Percentiles rank a stretch among this genome's conserved stretches.
Conservation (phyloP, 2,329 filamentous ascomycete species). For the Nemania sp. region DNA sequence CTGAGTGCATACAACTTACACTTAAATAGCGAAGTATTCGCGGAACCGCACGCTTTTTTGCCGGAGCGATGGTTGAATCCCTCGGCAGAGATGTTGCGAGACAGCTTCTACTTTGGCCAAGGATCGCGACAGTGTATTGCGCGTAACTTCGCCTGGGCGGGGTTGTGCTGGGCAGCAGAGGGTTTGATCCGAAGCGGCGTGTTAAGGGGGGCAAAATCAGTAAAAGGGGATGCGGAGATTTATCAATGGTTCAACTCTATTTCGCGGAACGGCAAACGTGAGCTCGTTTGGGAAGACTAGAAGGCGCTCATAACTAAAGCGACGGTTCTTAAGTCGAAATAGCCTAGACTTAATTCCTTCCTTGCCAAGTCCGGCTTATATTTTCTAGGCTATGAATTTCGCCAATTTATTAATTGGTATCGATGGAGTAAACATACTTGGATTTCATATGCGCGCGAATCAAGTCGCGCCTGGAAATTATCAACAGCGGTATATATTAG, state of each 20-base stretch:
- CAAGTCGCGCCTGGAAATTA: no score
- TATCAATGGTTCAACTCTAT: slow-evolving; percentile 14
- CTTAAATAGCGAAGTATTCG: slow-evolving; percentile 17
- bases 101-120: slow-evolving; percentile 14
- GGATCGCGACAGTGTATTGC: slow-evolving; percentile 7
- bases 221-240: neutral
- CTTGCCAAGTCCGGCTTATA: no score
- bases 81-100: slow-evolving; percentile 3
- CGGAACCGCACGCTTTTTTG: slow-evolving; percentile 8
- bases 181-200: slow-evolving; percentile 7
- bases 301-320: neutral
- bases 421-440: no score
- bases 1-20: slow-evolving; percentile 8
- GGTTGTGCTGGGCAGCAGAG: slow-evolving; percentile 12
- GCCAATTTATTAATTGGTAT: no score
- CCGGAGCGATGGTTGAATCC: slow-evolving; percentile 21
- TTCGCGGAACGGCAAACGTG: neutral
- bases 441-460: no score
- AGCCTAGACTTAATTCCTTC: no score
- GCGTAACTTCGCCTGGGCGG: slow-evolving; percentile 3
- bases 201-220: neutral
- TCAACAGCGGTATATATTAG: no score
- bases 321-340: neutral
- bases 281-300: slow-evolving; percentile 10
- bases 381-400: no score